Conservation (phyloP, 2,329 filamentous ascomycete species). For the Cercospora beticola region DNA sequence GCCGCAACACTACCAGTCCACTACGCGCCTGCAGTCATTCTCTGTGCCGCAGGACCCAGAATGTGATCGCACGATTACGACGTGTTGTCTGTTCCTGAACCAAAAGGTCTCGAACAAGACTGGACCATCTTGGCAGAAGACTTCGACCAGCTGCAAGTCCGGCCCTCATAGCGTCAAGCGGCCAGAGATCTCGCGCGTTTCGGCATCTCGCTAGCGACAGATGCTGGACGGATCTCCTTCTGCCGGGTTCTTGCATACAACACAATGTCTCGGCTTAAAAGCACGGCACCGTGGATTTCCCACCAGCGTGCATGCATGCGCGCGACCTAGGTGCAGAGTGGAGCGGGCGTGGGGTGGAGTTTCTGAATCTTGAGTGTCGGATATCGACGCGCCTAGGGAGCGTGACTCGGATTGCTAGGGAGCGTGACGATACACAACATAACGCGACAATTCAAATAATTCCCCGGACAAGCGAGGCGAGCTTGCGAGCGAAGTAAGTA, state of each 20-base stretch:
- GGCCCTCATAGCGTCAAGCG: background rate
- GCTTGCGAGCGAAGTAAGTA: too few species aligned
- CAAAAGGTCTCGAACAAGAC: background rate
- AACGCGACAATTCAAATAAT: too few species aligned
- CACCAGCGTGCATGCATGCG: background rate
- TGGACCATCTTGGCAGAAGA: background rate
- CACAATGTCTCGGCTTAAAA: background rate
- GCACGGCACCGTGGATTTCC: conserved; percentile 9
- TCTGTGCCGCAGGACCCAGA: background rate
- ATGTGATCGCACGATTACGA: background rate
- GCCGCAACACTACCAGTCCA: background rate
- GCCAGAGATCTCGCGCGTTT: background rate
- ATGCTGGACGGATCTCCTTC: background rate
- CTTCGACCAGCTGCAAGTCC: background rate
- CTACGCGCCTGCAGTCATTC: background rate
- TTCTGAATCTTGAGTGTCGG: background rate
- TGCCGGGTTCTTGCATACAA: background rate
- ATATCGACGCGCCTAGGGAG: too few species aligned
- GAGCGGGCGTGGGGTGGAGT: background rate
- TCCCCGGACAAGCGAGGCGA: too few species aligned
- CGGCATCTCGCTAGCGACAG: background rate
- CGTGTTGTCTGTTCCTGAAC: background rate
- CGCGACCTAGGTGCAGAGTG: conserved; percentile 2
- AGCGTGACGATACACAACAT: too few species aligned
- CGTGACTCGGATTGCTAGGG: too few species aligned